Conservation (phyloP, 345 rosid genomes). For the Excoecaria cochinchinensis region DNA sequence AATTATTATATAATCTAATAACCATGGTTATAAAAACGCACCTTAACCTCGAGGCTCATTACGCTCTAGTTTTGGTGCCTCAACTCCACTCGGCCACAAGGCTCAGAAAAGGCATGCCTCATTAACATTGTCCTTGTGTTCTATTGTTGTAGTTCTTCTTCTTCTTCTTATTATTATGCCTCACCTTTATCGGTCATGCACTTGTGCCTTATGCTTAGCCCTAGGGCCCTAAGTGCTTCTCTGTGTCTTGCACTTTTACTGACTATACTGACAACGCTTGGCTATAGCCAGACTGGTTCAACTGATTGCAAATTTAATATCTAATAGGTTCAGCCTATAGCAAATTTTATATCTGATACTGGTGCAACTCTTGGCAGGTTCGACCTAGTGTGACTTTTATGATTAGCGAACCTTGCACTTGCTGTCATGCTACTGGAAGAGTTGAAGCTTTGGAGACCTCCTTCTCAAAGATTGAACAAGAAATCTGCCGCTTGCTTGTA, state of each 20-base stretch:
- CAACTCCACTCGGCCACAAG: no score
- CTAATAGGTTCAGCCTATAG: neutral
- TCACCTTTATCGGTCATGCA: no score
- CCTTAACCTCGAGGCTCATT: no score
- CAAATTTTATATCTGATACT: slow-evolving; percentile 13
- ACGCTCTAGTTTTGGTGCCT: no score
- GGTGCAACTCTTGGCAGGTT: slow-evolving; percentile 54
- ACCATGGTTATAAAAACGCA: no score
- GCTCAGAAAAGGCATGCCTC: neutral
- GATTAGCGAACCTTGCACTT: slow-evolving; percentile 92
- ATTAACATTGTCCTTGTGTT: neutral
- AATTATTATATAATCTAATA: no score
- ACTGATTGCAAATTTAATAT: neutral
- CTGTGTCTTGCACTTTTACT: no score
- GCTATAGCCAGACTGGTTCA: neutral
- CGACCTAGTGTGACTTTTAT: slow-evolving; percentile 94
- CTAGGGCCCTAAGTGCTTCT: no score
- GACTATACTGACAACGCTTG: neutral
- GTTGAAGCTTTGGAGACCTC: slow-evolving; percentile 97
- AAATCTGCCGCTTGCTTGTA: slow-evolving; percentile 78
- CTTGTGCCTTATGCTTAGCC: no score
- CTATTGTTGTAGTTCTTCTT: no score
- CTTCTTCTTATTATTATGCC: no score
- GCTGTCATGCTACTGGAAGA: slow-evolving; percentile 95
- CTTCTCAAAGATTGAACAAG: slow-evolving; percentile 93